Conservation (phyloP, 441 rosid species). For the Gossypium aridum region DNA sequence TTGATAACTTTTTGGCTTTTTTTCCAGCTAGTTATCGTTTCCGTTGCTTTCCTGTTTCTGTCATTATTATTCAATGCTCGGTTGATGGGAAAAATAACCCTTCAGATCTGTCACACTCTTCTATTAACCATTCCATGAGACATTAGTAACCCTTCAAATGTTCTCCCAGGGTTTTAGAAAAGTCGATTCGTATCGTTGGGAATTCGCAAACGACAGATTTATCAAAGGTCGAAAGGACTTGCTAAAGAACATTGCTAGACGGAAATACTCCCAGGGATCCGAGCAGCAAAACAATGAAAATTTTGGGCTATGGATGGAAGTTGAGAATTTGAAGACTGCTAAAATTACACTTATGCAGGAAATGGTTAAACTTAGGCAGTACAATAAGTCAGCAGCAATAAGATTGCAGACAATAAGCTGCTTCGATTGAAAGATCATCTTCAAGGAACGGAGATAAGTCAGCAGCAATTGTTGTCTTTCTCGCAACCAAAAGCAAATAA, state of each 20-base stretch:
- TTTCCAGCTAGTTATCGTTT: neutral
- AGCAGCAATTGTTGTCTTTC: slow-evolving; percentile 91
- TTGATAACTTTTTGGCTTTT: neutral
- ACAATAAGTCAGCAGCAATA: slow-evolving; percentile 9
- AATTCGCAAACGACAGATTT: slow-evolving; percentile 82
- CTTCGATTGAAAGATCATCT: slow-evolving; percentile 51
- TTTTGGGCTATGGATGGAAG: slow-evolving; percentile 52
- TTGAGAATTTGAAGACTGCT: slow-evolving; percentile 68
- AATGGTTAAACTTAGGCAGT: slow-evolving; percentile 57
- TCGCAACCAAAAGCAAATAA: slow-evolving; percentile 63
- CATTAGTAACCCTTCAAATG: neutral
- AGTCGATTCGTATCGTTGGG: slow-evolving; percentile 80
- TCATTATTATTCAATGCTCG: neutral
- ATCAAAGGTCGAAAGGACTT: slow-evolving; percentile 64
- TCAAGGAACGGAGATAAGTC: slow-evolving; percentile 88
- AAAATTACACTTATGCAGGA: slow-evolving; percentile 63
- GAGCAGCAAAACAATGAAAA: slow-evolving; percentile 36
- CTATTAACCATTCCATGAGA: neutral
- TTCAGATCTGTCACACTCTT: neutral
- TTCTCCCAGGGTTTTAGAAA: slow-evolving; percentile 76
- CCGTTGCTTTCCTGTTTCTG: neutral
- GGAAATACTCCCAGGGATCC: slow-evolving; percentile 53
- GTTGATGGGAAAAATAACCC: too few species aligned
- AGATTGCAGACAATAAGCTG: slow-evolving; percentile 56
- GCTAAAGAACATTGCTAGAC: slow-evolving; percentile 53